These are phyloP conservation scores for Trypanosoma congolense DNA, from an alignment of 208 protist genomes.

Conservation along the genomic window DNA sequence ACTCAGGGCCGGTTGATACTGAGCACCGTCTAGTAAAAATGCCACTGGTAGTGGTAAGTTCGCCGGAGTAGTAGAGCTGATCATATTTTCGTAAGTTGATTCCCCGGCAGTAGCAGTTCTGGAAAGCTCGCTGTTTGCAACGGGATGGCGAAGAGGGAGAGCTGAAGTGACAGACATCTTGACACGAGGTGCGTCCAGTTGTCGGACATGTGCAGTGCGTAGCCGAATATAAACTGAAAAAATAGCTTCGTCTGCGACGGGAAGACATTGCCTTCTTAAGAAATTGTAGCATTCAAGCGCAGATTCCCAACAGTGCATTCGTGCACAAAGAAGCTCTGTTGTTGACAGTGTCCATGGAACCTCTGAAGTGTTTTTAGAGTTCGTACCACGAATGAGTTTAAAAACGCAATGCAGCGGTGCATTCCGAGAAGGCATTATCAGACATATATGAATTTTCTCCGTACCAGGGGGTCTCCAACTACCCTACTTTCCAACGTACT, in stretches of 20 bases:
- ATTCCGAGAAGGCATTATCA: not conserved
- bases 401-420: not conserved
- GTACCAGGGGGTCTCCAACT: too few species aligned
- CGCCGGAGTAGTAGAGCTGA: not conserved
- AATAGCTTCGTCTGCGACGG: constrained; percentile 19
- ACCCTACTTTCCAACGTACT: too few species aligned
- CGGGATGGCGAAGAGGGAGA: not conserved
- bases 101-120: not conserved
- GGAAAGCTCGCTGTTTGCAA: not conserved
- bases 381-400: not conserved
- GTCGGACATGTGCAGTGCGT: not conserved
- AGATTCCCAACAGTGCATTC: constrained; percentile 17
- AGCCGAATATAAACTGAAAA: constrained; percentile 18
- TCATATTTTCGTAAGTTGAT: too few species aligned
- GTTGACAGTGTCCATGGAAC: constrained; percentile 13
- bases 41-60: not conserved
- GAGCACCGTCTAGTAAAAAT: constrained; percentile 11
- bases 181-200: not conserved
- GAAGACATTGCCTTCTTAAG: constrained; percentile 22
- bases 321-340: constrained; percentile 21
- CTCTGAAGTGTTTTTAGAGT: not conserved
- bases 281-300: constrained; percentile 24
- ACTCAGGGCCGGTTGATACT: constrained; percentile 15
- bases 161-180: not conserved
- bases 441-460: not conserved